phyloP scores from a whole-genome alignment of 345 rosid genomes.

The Rhodamnia argentea region DNA sequence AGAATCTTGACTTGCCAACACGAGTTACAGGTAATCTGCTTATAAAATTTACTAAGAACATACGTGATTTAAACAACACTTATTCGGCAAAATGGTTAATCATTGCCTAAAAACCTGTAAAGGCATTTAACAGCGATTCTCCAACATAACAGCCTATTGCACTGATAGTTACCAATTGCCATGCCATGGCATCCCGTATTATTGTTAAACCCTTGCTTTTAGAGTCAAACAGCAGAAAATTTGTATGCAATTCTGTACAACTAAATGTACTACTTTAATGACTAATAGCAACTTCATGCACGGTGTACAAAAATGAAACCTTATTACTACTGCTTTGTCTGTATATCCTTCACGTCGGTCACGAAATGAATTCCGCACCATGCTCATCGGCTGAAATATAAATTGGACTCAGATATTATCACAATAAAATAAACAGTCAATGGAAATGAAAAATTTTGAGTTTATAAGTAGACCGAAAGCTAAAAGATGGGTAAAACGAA shows the following conservation, averaged over 20 bases:
- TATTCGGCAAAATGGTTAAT: neutral
- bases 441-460: neutral
- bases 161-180: neutral
- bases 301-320: constrained; percentile 22
- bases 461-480: neutral
- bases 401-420: constrained; percentile 9
- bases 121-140: neutral
- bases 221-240: neutral
- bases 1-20: neutral
- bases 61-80: neutral
- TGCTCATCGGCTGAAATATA: constrained; percentile 77
- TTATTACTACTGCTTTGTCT: constrained; percentile 76
- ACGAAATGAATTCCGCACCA: constrained; percentile 69
- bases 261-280: neutral
- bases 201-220: neutral
- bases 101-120: neutral
- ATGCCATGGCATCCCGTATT: neutral
- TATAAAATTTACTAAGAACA: neutral
- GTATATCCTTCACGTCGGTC: constrained; percentile 81
- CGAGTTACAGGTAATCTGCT: neutral
- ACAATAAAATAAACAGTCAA: neutral
- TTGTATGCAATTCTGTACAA: neutral
- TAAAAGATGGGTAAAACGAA: neutral
- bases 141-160: neutral
- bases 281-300: neutral